These are phyloP conservation scores for Rhodotorula sp. DNA, from an alignment of 1,284 basidiomycete species.

Conservation along the genomic window DNA sequence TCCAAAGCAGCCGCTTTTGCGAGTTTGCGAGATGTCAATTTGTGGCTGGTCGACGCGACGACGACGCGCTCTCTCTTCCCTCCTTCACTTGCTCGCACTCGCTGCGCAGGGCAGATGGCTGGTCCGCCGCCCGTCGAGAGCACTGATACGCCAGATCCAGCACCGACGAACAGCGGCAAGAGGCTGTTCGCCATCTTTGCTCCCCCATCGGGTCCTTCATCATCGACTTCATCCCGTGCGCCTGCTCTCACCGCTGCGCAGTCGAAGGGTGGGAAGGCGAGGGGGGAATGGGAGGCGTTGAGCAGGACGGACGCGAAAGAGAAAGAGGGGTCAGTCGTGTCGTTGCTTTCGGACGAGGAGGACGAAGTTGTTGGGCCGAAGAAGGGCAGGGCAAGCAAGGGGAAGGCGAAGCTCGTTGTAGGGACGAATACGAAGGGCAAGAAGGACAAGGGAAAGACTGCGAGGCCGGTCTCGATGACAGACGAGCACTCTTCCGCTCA, in stretches of 20 bases:
- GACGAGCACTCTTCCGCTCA: background rate
- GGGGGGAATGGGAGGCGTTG: background rate
- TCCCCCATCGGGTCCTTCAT: background rate
- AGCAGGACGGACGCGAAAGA: background rate
- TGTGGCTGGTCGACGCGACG: no score
- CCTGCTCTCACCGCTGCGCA: background rate
- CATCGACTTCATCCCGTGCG: background rate
- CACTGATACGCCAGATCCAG: background rate
- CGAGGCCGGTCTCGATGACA: background rate
- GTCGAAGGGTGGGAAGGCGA: background rate
- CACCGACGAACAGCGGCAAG: background rate
- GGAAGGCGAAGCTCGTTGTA: background rate
- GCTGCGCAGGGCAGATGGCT: background rate
- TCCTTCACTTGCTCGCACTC: background rate
- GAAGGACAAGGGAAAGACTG: background rate
- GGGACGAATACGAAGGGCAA: background rate
- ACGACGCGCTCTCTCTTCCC: background rate
- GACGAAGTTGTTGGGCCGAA: background rate
- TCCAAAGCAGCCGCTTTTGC: no score
- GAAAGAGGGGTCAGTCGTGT: background rate
- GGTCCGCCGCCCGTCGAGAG: background rate
- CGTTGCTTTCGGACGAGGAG: background rate
- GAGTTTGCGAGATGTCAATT: no score
- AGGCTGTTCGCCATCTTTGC: slow-evolving; percentile 1
- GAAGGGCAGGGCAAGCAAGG: background rate